Evolutionary conservation across 2,329 filamentous ascomycete genomes (phyloP), one percentile per base, ranked within the genome.

Genomic region (Hymenoscyphus scutula): DNA sequence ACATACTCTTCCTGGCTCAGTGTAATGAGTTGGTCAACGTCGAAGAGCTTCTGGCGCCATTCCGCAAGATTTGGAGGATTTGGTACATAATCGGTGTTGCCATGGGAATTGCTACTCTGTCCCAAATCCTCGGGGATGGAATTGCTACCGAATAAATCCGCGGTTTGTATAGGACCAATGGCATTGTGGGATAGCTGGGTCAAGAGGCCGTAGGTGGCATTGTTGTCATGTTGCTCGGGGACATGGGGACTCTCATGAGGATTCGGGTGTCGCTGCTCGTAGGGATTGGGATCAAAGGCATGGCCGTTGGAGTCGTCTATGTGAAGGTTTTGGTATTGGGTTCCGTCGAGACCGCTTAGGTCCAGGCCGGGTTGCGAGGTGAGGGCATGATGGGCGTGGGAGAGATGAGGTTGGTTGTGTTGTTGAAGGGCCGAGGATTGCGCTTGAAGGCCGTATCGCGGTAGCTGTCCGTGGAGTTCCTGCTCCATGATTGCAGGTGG

Each of bases 41-140:
- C 82, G 74, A 93, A 94, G 54, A 93, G 77, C 71, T 81, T 87
- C 68, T 89, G 80, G 58, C 90, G 81, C 90, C 90, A 94, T 65
- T 80, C 78, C 13, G 84, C 79, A 56, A 93, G 78, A 68, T 89
- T 80, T 2, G 89, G 89, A 45, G 89, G 89, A 69, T 90, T 78
- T 8, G 85, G 74, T 11, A 91, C 80, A 67, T 89, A 78, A 71
- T 80, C 87, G 29, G 76, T 80, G 56, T 81, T 79, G 62, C 84
- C 76, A 69, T 84, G 82, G n/a, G 81, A 80, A 68, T 82, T 78
- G 54, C 77, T 79, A 7, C 45, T 51, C n/a, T 11, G 45, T 23
- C 19, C 45, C 66, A 78, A 78, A 45, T 77, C 75, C 30, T 79
- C 77, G 8, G 58, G 32, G 25, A 41, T 38, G 51, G 77, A 76